Base-by-base conservation (phyloP, 2,329 filamentous ascomycete species). In the Trichoderma polysporum region DNA sequence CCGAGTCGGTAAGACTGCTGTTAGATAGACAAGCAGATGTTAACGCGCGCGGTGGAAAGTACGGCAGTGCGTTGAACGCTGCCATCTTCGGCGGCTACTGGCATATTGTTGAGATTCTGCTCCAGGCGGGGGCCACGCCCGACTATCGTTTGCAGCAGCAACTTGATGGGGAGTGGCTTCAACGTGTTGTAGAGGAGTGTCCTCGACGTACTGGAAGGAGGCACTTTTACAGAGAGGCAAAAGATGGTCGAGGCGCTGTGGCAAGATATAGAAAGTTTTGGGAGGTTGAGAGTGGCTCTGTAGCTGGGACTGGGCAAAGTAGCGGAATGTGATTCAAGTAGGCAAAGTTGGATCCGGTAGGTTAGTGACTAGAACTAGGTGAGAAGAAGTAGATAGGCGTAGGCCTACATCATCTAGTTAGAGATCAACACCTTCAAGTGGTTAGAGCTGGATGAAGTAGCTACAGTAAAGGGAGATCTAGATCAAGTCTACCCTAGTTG, bases 101-200 rank as follows among this genome's bases (percentile, higher is more conserved):
- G 49, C 33, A 64, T 13, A 54, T 64, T n/a, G 33, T 64, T 2
- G 27, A 64, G 13, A 31, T 64, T 6, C 50, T 64, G 13, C 61
- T 57, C 6, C 12, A 39, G 5, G n/a, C 1, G 2, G 61, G 61
- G 6, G 61, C 49, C 0, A 13, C 12, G 3, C 54, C 56, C 4
- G 56, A 59, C 4, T n/a, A n/a, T 47, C 27, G 4, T 5, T n/a
- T 33, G 56, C n/a, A 2, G 4, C 5, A 47, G n/a, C 4, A 33
- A 12, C 56, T 37, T 10, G 39, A 59, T 10, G 27, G 25, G 2
- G 56, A 58, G 35, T 45, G 54, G 54, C 54, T 58, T 13, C 54
- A 22, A n/a, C 25, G 25, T 15, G 10, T 41, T 31, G 10, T 29
- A 22, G 22, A 33, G 8, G 41, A 45, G 6, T n/a, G n/a, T n/a